Evolutionary conservation across 305 asterid species (phyloP).

Genomic region (Fraxinus sp.): DNA sequence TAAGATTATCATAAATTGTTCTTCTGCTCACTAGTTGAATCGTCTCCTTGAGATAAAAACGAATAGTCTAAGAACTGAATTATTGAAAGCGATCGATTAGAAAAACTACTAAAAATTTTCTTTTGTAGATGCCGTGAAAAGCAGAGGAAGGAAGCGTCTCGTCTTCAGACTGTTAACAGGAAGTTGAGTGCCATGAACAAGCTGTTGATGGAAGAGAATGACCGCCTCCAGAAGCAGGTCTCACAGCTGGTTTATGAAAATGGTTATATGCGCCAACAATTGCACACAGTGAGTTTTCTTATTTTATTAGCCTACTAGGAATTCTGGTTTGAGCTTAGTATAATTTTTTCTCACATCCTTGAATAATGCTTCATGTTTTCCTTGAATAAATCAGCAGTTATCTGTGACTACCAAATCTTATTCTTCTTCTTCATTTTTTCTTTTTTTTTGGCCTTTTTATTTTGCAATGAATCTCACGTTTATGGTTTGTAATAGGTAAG

Average conservation of each 20-base stretch:
- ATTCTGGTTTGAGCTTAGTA: not conserved
- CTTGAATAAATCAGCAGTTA: not conserved
- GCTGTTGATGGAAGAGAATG: slow-evolving; percentile 98
- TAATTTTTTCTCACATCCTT: not conserved
- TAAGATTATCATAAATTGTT: not conserved
- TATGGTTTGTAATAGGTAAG: slow-evolving; percentile 45
- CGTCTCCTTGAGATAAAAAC: not conserved
- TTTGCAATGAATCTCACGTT: not conserved
- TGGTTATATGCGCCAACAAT: slow-evolving; percentile 76
- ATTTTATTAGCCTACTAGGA: not conserved
- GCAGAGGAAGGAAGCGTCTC: slow-evolving; percentile 90
- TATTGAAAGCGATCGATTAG: not conserved
- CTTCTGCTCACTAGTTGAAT: not conserved
- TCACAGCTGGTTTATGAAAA: slow-evolving; percentile 90
- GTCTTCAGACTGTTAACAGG: slow-evolving; percentile 81
- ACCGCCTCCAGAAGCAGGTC: slow-evolving; percentile 91
- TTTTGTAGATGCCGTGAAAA: slow-evolving; percentile 81
- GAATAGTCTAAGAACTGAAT: not conserved
- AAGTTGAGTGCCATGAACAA: slow-evolving; percentile 93
- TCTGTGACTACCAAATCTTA: not conserved
- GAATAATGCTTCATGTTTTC: not conserved
- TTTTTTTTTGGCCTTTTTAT: not conserved
- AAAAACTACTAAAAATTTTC: not conserved
- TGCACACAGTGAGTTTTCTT: slow-evolving; percentile 59
- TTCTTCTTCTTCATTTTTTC: not conserved